Percentiles rank a stretch among this genome's conserved stretches.
phyloP scores from a whole-genome alignment of 768 basidiomycete genomes.

The Phallus indusiatus region DNA sequence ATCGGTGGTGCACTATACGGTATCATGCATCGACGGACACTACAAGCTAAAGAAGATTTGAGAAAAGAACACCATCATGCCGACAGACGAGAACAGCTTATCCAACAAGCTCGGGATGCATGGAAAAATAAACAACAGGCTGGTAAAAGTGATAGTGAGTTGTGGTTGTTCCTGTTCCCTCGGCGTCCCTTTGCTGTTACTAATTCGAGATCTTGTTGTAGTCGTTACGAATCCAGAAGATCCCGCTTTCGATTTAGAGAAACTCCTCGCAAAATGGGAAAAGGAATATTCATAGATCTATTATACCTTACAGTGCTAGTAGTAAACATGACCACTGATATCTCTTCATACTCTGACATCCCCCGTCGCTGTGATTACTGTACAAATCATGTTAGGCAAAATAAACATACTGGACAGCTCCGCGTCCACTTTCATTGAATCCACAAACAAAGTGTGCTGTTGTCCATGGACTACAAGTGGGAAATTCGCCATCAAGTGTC shows the following conservation, averaged over 20 bases:
- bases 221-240: slow-evolving; percentile 93
- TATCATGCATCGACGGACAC: slow-evolving; percentile 81
- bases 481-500: no score
- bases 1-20: slow-evolving; percentile 83
- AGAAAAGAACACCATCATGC: slow-evolving; percentile 66
- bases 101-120: slow-evolving; percentile 82
- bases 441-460: no score
- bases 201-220: slow-evolving; percentile 21
- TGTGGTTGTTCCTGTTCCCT: slow-evolving; percentile 22
- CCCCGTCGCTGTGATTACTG: background rate
- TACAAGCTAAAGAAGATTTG: slow-evolving; percentile 73
- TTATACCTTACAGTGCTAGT: background rate
- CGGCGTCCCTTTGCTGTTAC: background rate
- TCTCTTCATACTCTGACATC: background rate
- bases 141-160: slow-evolving; percentile 43
- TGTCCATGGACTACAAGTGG: no score
- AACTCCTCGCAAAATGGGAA: slow-evolving; percentile 70
- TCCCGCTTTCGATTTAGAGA: slow-evolving; percentile 93
- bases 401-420: background rate
- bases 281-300: slow-evolving; percentile 46
- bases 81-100: slow-evolving; percentile 64
- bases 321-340: background rate
- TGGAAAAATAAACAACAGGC: slow-evolving; percentile 73
- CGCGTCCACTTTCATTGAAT: no score
- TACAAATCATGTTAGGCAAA: background rate